These are phyloP conservation scores for Eutrema salsugineum DNA, from an alignment of 441 rosid species.

Conservation along the genomic window DNA sequence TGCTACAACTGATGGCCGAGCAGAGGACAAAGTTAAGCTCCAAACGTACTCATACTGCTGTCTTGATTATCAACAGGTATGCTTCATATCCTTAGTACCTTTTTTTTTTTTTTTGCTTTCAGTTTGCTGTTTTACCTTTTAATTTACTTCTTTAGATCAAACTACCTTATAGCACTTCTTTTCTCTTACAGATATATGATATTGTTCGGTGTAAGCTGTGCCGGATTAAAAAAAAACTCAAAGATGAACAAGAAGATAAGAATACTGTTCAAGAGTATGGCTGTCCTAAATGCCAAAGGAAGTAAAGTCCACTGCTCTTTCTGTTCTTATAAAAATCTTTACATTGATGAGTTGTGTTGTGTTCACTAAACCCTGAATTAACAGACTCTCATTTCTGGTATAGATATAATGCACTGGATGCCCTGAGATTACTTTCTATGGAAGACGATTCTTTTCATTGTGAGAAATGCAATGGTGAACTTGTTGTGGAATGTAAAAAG, in stretches of 20 bases:
- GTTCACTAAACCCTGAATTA: slow-evolving; percentile 6
- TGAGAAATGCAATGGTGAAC: slow-evolving; percentile 88
- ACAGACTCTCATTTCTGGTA: slow-evolving; percentile 21
- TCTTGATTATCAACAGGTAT: slow-evolving; percentile 87
- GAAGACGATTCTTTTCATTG: slow-evolving; percentile 87
- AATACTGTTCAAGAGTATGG: slow-evolving; percentile 86
- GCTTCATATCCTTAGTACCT: neutral
- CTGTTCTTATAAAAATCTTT: neutral
- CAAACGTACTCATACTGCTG: slow-evolving; percentile 95
- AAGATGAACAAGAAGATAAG: slow-evolving; percentile 86
- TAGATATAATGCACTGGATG: slow-evolving; percentile 94
- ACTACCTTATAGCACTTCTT: neutral
- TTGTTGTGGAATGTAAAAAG: slow-evolving; percentile 89
- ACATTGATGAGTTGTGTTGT: neutral
- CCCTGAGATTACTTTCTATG: slow-evolving; percentile 56
- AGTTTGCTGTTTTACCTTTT: neutral
- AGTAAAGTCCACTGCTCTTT: slow-evolving; percentile 43
- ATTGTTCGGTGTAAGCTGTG: slow-evolving; percentile 74
- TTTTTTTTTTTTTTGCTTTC: neutral
- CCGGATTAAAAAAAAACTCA: slow-evolving; percentile 69
- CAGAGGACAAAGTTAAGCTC: slow-evolving; percentile 87
- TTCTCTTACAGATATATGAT: slow-evolving; percentile 69
- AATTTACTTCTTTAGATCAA: too few relatives aligned
- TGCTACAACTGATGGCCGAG: slow-evolving; percentile 75
- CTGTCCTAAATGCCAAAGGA: slow-evolving; percentile 82